phyloP scores from a whole-genome alignment of 805 yeast species.

The Lipomyces sp. region DNA sequence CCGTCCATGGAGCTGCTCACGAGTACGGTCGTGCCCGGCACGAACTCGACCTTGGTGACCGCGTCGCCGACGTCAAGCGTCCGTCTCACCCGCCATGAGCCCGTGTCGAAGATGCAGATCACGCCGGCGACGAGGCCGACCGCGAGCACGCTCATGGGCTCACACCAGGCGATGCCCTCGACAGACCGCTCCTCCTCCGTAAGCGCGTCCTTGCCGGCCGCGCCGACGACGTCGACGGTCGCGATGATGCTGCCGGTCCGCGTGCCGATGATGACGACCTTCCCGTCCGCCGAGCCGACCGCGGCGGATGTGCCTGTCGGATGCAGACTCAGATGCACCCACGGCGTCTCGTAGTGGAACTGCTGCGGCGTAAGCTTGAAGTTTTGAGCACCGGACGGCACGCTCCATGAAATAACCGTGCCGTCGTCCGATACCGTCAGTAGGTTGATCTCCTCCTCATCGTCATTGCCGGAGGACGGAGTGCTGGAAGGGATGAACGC shows the following conservation, averaged over 20 bases:
- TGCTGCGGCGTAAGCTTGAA: constrained; percentile 65
- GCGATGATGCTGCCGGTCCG: constrained; percentile 71
- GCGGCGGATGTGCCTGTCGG: constrained; percentile 59
- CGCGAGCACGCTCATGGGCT: constrained; percentile 62
- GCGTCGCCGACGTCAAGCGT: constrained; percentile 72
- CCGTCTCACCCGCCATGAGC: constrained; percentile 82
- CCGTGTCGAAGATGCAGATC: constrained; percentile 74
- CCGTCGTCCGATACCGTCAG: constrained; percentile 84
- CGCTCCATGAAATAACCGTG: constrained; percentile 82
- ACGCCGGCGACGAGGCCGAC: constrained; percentile 88
- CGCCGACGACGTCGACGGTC: constrained; percentile 54
- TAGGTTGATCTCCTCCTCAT: constrained; percentile 46
- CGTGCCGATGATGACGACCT: constrained; percentile 70
- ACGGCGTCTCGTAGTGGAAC: constrained; percentile 78
- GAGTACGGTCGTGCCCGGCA: constrained; percentile 51
- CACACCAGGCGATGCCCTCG: constrained; percentile 82
- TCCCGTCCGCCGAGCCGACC: constrained; percentile 85
- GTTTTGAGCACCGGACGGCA: constrained; percentile 66
- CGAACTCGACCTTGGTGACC: constrained; percentile 71
- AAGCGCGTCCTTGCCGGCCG: constrained; percentile 45
- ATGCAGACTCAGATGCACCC: constrained; percentile 68
- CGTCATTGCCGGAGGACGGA: constrained; percentile 26
- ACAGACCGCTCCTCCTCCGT: constrained; percentile 47
- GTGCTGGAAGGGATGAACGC: constrained; percentile 62
- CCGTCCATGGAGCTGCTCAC: constrained; percentile 83